Evolutionary conservation across 2,329 filamentous ascomycete genomes (phyloP).

Genomic region (Tolypocladium ovalisporum): DNA sequence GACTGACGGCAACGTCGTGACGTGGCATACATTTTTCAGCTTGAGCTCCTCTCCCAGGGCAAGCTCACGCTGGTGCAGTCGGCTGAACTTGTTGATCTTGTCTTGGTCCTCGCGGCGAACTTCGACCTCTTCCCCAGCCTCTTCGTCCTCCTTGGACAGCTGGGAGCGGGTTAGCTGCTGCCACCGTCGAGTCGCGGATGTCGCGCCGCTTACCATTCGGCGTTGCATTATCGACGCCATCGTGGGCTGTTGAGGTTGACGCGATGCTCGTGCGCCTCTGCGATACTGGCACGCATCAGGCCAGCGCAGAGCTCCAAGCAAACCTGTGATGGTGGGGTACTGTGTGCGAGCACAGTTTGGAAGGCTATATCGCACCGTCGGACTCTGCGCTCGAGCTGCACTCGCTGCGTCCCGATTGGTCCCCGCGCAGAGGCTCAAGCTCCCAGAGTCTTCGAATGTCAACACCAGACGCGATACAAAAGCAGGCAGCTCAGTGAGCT

Average conservation of each 20-base stretch:
- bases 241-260: conserved; percentile 8
- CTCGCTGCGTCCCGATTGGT: neutral
- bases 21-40: conserved; percentile 59
- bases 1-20: too few species aligned
- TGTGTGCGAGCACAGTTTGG: neutral
- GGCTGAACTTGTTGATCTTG: conserved; percentile 97
- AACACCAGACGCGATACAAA: neutral
- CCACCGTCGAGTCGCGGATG: neutral
- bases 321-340: neutral
- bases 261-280: neutral
- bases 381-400: neutral
- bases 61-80: conserved; percentile 78
- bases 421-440: neutral
- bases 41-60: conserved; percentile 71
- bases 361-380: neutral
- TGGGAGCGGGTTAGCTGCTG: conserved; percentile 25
- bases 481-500: neutral
- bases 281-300: neutral
- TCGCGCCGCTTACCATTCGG: conserved; percentile 40
- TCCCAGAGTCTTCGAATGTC: neutral
- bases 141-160: conserved; percentile 93
- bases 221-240: conserved; percentile 42
- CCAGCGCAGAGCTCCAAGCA: neutral
- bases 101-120: conserved; percentile 96
- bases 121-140: conserved; percentile 72